Evolutionary conservation across 106 monocot species (phyloP).

Genomic region (Xerophyta viscosa): DNA sequence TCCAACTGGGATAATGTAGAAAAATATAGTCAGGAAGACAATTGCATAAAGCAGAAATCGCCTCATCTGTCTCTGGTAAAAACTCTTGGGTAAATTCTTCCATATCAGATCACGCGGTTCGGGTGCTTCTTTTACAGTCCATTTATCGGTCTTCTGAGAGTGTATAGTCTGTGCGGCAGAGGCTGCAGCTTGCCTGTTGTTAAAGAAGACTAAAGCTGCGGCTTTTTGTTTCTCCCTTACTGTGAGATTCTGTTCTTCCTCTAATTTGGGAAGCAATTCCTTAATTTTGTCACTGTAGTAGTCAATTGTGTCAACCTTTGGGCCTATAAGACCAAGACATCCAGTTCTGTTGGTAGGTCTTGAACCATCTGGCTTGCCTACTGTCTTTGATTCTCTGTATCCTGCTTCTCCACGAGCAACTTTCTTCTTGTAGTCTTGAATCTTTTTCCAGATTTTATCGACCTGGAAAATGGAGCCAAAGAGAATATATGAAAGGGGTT

Average conservation of each 20-base stretch:
- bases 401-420: constrained; percentile 68
- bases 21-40: constrained; percentile 80
- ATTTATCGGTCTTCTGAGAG: constrained; percentile 56
- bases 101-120: constrained; percentile 81
- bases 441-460: constrained; percentile 67
- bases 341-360: constrained; percentile 69
- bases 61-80: constrained; percentile 57
- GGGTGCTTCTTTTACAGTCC: constrained; percentile 84
- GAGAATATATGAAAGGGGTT: too few relatives aligned
- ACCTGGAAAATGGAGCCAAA: constrained; percentile 38
- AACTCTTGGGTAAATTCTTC: constrained; percentile 61
- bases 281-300: constrained; percentile 72
- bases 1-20: constrained; percentile 82
- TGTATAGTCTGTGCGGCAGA: constrained; percentile 62
- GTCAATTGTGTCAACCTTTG: constrained; percentile 79
- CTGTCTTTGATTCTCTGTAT: constrained; percentile 55
- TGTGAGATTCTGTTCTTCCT: constrained; percentile 68
- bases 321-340: constrained; percentile 70
- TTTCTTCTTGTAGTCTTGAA: constrained; percentile 71
- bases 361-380: constrained; percentile 52
- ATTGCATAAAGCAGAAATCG: constrained; percentile 43
- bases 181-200: constrained; percentile 1
- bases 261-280: constrained; percentile 62
- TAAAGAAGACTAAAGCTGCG: constrained; percentile 83
- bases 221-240: constrained; percentile 59